Conservation (phyloP, 805 yeast genomes). For the Candida nemodendra region DNA sequence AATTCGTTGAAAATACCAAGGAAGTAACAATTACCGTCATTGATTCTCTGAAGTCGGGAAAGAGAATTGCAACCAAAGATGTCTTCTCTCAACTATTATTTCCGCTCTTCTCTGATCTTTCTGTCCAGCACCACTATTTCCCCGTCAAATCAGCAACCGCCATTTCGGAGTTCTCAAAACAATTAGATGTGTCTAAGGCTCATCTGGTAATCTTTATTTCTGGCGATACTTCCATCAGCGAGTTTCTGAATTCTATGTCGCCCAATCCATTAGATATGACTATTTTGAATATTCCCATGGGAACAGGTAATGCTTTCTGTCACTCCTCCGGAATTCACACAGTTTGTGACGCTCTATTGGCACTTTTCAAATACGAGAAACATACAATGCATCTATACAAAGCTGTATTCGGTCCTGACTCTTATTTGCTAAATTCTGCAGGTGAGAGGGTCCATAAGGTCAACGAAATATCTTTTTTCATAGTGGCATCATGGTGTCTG, state of each 20-base stretch:
- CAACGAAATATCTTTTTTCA: slow-evolving; percentile 39
- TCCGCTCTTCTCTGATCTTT: slow-evolving; percentile 45
- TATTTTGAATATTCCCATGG: slow-evolving; percentile 59
- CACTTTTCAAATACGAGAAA: slow-evolving; percentile 30
- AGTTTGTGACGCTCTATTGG: slow-evolving; percentile 35
- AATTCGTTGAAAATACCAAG: too few relatives aligned
- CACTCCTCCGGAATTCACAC: slow-evolving; percentile 50
- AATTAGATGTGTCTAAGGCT: slow-evolving; percentile 21
- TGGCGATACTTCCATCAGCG: slow-evolving; percentile 85
- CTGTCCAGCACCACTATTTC: slow-evolving; percentile 37
- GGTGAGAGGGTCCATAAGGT: slow-evolving; percentile 15
- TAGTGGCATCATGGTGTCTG: slow-evolving; percentile 81
- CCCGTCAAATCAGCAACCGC: slow-evolving; percentile 41
- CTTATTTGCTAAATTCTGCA: slow-evolving; percentile 14
- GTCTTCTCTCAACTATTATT: slow-evolving; percentile 42
- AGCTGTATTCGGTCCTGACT: slow-evolving; percentile 41
- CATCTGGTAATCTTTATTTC: slow-evolving; percentile 62
- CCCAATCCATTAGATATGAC: slow-evolving; percentile 5
- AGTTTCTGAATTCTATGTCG: slow-evolving; percentile 54
- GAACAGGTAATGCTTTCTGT: slow-evolving; percentile 84
- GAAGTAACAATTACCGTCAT: slow-evolving; percentile 35
- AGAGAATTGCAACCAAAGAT: slow-evolving; percentile 36
- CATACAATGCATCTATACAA: slow-evolving; percentile 42
- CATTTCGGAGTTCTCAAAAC: slow-evolving; percentile 39
- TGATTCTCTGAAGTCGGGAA: slow-evolving; percentile 54